Evolutionary conservation across 805 yeast species (phyloP), one percentile per base, ranked within the genome.

Genomic region (Maudiozyma barnettii): DNA sequence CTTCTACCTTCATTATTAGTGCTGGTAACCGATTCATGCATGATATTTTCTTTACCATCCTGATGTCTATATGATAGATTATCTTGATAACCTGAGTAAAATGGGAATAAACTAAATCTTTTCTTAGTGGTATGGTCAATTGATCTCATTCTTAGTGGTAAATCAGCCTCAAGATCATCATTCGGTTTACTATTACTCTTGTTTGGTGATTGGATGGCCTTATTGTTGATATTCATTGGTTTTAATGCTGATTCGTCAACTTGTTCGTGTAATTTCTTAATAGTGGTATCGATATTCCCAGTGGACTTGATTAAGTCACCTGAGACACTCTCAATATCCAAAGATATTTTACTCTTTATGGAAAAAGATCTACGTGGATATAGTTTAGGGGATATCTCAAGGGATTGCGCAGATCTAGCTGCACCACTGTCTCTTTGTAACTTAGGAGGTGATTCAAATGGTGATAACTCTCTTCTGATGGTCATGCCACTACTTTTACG

Each of bases 41-140:
- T 13, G 37, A 35, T 29, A 31, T 45, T 45, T 38, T 41, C 41
- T 37, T 40, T 41, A 41, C 35, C 36, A 29, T 35, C 21, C 8
- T 22, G 30, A 16, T 20, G 13, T 10, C n/a, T 19, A 10, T 21
- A 21, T 19, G 49, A 22, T 8, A 30, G 4, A 8, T 20, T 16
- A 21, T 18, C 40, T 21, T 56, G 41, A 23, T 39, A 54, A 18
- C 57, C 43, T 4, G 61, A 54, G 47, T 66, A 64, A 53, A 68
- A 64, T 3, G 75, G 68, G 30, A 71, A 51, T 43, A 72, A 60
- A 53, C 75, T 70, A 52, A 71, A 71, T 51, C 76, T 60, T 51
- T 70, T 71, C 29, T 26, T 44, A 13, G 36, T 26, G 3, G 21
- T 22, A 39, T 31, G 30, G 16, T 20, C 16, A 13, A 19, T 6